Base-by-base conservation (phyloP, 2,329 filamentous ascomycete species). In the Stagonosporopsis cucurbitacearum region DNA sequence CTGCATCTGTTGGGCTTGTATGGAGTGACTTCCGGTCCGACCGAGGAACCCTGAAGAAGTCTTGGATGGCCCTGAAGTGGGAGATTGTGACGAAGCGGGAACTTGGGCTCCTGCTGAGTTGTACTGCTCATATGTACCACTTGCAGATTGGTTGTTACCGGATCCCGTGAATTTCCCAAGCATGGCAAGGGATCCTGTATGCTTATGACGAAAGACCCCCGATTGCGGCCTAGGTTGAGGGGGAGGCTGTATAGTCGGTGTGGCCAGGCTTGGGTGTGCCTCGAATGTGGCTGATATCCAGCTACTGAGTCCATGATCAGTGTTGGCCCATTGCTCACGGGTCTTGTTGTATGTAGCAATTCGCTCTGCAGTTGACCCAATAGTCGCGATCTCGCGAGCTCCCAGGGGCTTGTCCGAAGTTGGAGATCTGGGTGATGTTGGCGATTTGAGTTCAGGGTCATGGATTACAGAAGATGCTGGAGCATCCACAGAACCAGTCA, bases 361-460 rank as follows among this genome's bases (percentile, higher is more conserved):
- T 19, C 92, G 86, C 62, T 95, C 88, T 13, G 81, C 74, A 0
- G 87, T 75, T 2, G 84, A 85, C 15, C 84, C 81, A 45, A 95
- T 81, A 8, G 84, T 86, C 66, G 92, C 81, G 58, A 97, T 96
- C 54, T 96, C 89, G 46, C 87, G 85, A 75, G 96, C 93, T 1
- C 79, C 60, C 84, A 81, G 33, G 84, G 62, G 69, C 47, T 74
- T 74, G 36, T 66, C 67, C 12, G 65, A 60, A 4, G 60, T 63
- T 22, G 69, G 58, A 13, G 60, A 61, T 2, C 49, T 63, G 32
- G 60, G 64, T 11, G 54, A 56, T 7, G 48, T 39, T n/a, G 55
- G 47, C n/a, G 68, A 72, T 23, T 51, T 68, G 3, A 47, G 26
- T 17, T 55, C 46, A 32, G 60, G 39, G 8, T 67, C 69, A 20